Percentiles rank a stretch among this genome's conserved stretches.
phyloP scores from a whole-genome alignment of 257 asterid genomes.

The Pogostemon cablin region DNA sequence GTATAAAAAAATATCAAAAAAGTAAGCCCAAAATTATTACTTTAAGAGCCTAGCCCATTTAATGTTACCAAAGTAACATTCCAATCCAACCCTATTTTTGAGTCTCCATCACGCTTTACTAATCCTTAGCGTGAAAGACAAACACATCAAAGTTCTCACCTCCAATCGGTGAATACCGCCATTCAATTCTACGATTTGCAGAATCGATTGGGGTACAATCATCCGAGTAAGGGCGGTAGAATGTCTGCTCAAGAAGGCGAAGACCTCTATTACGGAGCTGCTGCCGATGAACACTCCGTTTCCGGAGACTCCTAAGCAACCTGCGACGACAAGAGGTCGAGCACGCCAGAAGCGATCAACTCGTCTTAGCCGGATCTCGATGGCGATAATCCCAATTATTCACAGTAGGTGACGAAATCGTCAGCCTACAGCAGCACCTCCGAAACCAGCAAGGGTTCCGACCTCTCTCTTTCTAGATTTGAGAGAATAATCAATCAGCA shows the following conservation, averaged over 20 bases:
- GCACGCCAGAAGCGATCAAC: conserved; percentile 50
- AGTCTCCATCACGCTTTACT: too few relatives aligned
- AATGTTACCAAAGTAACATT: too few relatives aligned
- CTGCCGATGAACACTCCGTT: conserved; percentile 57
- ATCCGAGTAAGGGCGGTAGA: conserved; percentile 95
- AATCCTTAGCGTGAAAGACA: conserved; percentile 56
- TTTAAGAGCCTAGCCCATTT: too few relatives aligned
- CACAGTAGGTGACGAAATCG: conserved; percentile 37
- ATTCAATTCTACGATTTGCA: conserved; percentile 85
- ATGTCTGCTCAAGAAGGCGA: conserved; percentile 83
- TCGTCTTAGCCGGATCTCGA: conserved; percentile 54
- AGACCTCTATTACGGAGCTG: conserved; percentile 64
- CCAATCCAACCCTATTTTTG: too few relatives aligned
- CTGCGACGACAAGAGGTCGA: conserved; percentile 70
- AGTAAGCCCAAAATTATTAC: too few relatives aligned
- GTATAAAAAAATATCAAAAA: too few relatives aligned
- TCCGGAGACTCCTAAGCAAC: conserved; percentile 65
- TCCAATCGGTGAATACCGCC: conserved; percentile 79
- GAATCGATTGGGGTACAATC: conserved; percentile 80
- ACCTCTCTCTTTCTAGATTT: conserved; percentile 59
- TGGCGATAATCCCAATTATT: conserved; percentile 39
- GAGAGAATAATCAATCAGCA: conserved; percentile 42
- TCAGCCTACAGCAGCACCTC: conserved; percentile 52
- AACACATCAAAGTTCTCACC: conserved; percentile 87
- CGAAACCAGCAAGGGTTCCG: conserved; percentile 54